A percentile compares a stretch with the other conserved stretches of the same genome.
Conservation (phyloP, 306 rosid genomes). For the Acacia crassicarpa region DNA sequence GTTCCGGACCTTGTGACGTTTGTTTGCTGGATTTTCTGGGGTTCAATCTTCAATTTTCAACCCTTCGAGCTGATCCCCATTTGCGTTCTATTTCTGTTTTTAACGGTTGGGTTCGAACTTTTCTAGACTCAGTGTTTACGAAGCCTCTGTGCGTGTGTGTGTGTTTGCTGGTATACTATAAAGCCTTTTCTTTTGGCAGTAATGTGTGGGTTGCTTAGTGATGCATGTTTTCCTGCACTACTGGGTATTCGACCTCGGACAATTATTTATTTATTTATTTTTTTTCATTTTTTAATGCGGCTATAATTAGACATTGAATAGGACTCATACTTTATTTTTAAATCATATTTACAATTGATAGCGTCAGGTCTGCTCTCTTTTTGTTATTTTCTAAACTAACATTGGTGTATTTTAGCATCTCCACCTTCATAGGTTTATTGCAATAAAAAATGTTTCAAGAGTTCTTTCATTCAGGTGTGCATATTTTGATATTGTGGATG, state of each 20-base stretch:
- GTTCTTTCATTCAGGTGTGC: constrained; percentile 6
- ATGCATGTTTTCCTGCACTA: neutral
- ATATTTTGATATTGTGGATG: constrained; percentile 14
- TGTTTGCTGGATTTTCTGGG: neutral
- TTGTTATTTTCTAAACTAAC: neutral
- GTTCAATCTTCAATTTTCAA: constrained; percentile 15
- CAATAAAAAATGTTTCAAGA: neutral
- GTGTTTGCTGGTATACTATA: neutral
- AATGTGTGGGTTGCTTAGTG: constrained; percentile 27
- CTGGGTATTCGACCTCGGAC: constrained; percentile 2
- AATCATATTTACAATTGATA: neutral
- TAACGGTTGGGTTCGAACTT: constrained; percentile 7
- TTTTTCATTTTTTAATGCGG: neutral
- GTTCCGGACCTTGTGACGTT: constrained; percentile 17
- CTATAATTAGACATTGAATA: neutral
- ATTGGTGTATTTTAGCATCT: neutral
- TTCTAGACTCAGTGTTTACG: constrained; percentile 18
- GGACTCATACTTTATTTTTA: neutral
- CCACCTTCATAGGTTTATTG: constrained; percentile 9
- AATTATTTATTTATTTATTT: neutral
- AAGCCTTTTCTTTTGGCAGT: constrained; percentile 12
- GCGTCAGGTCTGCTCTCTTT: neutral
- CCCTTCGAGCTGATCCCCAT: constrained; percentile 1
- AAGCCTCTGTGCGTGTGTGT: neutral
- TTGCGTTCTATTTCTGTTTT: constrained; percentile 3